phyloP scores from a whole-genome alignment of 768 basidiomycete genomes.

The Mycena pura region DNA sequence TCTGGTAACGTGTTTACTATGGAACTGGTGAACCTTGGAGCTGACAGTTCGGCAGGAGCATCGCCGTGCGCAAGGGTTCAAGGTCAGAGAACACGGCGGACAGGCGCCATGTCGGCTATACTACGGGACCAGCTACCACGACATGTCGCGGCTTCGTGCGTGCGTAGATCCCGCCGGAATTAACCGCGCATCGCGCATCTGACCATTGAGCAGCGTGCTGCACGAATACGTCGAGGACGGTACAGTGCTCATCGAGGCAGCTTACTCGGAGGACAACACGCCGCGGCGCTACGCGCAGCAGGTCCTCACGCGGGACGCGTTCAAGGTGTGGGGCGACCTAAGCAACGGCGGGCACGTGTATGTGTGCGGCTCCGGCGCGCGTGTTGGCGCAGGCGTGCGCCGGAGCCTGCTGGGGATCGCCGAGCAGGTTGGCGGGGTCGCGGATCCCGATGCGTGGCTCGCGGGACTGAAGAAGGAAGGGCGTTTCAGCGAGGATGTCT shows the following conservation, averaged over 20 bases:
- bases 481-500: constrained; percentile 21
- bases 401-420: constrained; percentile 7
- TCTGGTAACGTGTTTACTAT: background rate
- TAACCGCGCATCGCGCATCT: too few species aligned
- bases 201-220: too few species aligned
- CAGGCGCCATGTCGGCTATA: constrained; percentile 15
- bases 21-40: too few species aligned
- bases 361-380: constrained; percentile 9
- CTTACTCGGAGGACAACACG: constrained; percentile 12
- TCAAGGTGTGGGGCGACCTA: constrained; percentile 17
- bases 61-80: constrained; percentile 19
- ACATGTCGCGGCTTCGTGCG: constrained; percentile 15
- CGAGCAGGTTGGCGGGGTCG: constrained; percentile 12
- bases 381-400: constrained; percentile 3
- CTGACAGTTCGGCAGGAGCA: constrained; percentile 16
- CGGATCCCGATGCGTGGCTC: constrained; percentile 1
- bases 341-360: constrained; percentile 14
- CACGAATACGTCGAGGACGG: constrained; percentile 16
- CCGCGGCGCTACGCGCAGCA: constrained; percentile 21
- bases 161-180: too few species aligned
- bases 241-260: constrained; percentile 12
- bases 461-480: constrained; percentile 15
- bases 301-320: constrained; percentile 15
- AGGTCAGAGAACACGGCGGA: constrained; percentile 11
- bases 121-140: constrained; percentile 21